Evolutionary conservation across 768 basidiomycete genomes (phyloP), one percentile per base, ranked within the genome.

Genomic region (Hysterangium stoloniferum): DNA sequence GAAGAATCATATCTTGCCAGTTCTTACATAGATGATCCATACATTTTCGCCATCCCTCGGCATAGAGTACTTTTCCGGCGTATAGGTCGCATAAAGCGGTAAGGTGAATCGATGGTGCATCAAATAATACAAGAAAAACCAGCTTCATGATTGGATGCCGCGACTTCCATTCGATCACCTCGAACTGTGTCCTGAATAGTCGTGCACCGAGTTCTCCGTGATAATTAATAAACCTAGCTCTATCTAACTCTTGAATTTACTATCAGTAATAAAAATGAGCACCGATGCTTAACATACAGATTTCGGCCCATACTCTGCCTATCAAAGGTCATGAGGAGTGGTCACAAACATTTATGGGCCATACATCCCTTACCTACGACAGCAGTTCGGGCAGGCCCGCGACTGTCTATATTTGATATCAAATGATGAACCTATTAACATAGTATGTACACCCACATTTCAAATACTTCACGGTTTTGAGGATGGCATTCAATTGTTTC

Each of bases 381-480:
- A 45, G 28, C 44, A 45, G 33, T n/a, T n/a, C n/a, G n/a, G n/a
- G n/a, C n/a, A n/a, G n/a, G n/a, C n/a, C n/a, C n/a, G n/a, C n/a
- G n/a, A n/a, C n/a, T n/a, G n/a, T n/a, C 31, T 2, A 19, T 31
- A 27, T 45, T 31, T 45, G 17, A 32, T 31, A 13, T n/a, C 44
- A 45, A 45, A 45, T 17, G n/a, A 9, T 31, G 25, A n/a, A n/a
- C n/a, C n/a, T n/a, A 45, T 31, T 22, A 15, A 32, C 19, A 6
- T 1, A n/a, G 19, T 31, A 8, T 41, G 9, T 8, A 41, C 17
- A 56, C 66, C 48, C 42, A 75, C 75, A 70, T 72, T 68, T 65
- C 28, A 71, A 71, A 27, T 59, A 56, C 22, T 64, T 69, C 17
- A 85, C 58, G 9, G 81, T 59, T 19, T 72, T 63, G 43, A 80